Conservation (phyloP, 768 basidiomycete species). For the Naganishia randhawae region DNA sequence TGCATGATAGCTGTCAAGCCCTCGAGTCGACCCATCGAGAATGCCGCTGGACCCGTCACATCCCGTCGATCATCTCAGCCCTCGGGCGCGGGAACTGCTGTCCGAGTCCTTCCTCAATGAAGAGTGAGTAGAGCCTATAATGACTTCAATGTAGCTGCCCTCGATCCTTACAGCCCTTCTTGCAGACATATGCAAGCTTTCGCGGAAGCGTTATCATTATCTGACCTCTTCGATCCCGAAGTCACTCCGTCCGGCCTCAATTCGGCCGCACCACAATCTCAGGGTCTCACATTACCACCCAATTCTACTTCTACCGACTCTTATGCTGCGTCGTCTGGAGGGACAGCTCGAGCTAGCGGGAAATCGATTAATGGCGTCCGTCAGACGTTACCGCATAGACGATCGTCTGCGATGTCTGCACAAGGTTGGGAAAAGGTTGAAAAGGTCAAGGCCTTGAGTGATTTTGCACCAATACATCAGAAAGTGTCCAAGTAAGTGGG, state of each 20-base stretch:
- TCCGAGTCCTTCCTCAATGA: slow-evolving; percentile 21
- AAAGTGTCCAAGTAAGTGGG: slow-evolving; percentile 66
- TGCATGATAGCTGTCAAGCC: not conserved
- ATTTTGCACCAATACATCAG: slow-evolving; percentile 70
- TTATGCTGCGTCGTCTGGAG: not conserved
- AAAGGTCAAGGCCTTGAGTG: slow-evolving; percentile 49
- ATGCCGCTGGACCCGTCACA: slow-evolving; percentile 2
- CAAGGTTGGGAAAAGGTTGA: slow-evolving; percentile 41
- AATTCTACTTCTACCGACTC: not conserved
- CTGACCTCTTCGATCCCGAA: slow-evolving; percentile 54
- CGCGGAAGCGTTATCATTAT: slow-evolving; percentile 64
- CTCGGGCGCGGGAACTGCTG: slow-evolving; percentile 18
- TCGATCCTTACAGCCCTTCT: not conserved
- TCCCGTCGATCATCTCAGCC: slow-evolving; percentile 16
- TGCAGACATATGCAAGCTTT: slow-evolving; percentile 70
- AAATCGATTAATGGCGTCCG: slow-evolving; percentile 11
- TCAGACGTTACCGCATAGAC: not conserved
- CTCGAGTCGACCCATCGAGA: not conserved
- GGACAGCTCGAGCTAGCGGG: slow-evolving; percentile 30
- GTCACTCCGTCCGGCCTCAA: slow-evolving; percentile 49
- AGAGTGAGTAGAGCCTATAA: slow-evolving; percentile 7
- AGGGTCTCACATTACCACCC: not conserved
- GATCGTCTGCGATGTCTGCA: slow-evolving; percentile 8
- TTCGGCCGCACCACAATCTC: not conserved
- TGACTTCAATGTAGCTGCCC: not conserved